These are phyloP conservation scores for Lasiodiplodia sp. DNA, from an alignment of 2,329 filamentous ascomycete genomes.

Conservation along the genomic window DNA sequence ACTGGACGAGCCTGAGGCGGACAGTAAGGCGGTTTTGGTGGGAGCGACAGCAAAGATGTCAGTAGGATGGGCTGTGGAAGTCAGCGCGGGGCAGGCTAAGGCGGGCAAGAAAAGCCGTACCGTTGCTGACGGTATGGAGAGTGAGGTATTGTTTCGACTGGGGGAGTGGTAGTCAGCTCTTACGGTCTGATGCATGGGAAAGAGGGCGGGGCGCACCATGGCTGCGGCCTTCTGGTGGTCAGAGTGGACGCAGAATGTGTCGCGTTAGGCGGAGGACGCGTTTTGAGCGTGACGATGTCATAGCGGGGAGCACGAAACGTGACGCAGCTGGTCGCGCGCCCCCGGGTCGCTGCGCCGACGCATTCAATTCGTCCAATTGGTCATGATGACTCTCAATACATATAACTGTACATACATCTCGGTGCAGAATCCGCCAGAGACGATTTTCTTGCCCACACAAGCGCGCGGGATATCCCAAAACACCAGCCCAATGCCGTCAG, in stretches of 20 bases:
- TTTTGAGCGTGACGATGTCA: slow-evolving; percentile 30
- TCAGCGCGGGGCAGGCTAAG: slow-evolving; percentile 43
- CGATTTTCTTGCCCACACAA: slow-evolving; percentile 7
- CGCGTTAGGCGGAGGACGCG: slow-evolving; percentile 27
- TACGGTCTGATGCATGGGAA: too few species aligned
- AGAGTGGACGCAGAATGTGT: background rate
- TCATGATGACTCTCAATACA: slow-evolving; percentile 8
- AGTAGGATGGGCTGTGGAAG: slow-evolving; percentile 73
- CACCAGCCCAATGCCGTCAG: slow-evolving; percentile 28
- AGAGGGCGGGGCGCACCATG: slow-evolving; percentile 17
- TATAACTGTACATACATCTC: slow-evolving; percentile 16
- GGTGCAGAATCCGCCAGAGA: background rate
- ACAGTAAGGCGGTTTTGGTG: slow-evolving; percentile 76
- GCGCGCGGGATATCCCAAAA: slow-evolving; percentile 25
- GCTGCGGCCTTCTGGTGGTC: background rate
- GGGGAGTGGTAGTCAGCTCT: background rate
- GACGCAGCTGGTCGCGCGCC: slow-evolving; percentile 15
- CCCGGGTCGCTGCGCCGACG: background rate
- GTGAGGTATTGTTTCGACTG: slow-evolving; percentile 99
- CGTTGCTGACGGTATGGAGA: slow-evolving; percentile 87
- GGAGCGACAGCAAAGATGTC: slow-evolving; percentile 86
- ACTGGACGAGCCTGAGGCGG: slow-evolving; percentile 82
- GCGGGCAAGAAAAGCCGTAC: slow-evolving; percentile 56
- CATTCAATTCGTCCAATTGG: background rate
- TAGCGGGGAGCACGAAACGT: slow-evolving; percentile 28